phyloP scores from a whole-genome alignment of 805 yeast genomes.

The Schizosaccharomyces octosporus region DNA sequence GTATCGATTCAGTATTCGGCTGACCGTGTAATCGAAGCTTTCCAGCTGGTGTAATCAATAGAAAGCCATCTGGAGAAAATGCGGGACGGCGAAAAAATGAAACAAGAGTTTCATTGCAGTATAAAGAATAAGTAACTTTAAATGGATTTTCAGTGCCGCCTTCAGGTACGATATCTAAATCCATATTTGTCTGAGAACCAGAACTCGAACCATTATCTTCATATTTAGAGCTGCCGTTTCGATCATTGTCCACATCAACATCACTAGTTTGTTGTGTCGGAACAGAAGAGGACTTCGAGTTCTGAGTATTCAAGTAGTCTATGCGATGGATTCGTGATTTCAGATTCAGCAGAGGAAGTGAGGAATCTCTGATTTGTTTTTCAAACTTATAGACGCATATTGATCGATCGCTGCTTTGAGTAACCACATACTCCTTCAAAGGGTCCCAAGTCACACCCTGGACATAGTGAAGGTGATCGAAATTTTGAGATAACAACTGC shows the following conservation, averaged over 20 bases:
- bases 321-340: background rate
- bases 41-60: conserved; percentile 62
- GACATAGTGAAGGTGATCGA: conserved; percentile 67
- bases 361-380: background rate
- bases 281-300: conserved; percentile 2
- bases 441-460: conserved; percentile 98
- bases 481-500: conserved; percentile 24
- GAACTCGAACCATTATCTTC: too few relatives aligned
- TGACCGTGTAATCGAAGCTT: conserved; percentile 4
- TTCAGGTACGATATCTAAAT: too few relatives aligned
- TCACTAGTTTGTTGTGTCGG: too few relatives aligned
- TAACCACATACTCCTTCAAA: conserved; percentile 41
- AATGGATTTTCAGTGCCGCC: conserved; percentile 11
- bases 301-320: conserved; percentile 7
- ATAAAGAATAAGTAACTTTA: conserved; percentile 15
- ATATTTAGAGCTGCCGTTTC: too few relatives aligned
- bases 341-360: background rate
- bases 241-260: too few relatives aligned
- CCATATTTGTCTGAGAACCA: too few relatives aligned
- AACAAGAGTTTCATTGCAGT: conserved; percentile 68
- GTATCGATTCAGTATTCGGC: conserved; percentile 18
- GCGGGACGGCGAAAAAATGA: conserved; percentile 71
- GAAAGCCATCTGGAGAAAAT: conserved; percentile 74
- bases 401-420: conserved; percentile 76
- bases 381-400: conserved; percentile 32